phyloP scores from a whole-genome alignment of 2,329 filamentous ascomycete genomes.

The Blumeria hordei region DNA sequence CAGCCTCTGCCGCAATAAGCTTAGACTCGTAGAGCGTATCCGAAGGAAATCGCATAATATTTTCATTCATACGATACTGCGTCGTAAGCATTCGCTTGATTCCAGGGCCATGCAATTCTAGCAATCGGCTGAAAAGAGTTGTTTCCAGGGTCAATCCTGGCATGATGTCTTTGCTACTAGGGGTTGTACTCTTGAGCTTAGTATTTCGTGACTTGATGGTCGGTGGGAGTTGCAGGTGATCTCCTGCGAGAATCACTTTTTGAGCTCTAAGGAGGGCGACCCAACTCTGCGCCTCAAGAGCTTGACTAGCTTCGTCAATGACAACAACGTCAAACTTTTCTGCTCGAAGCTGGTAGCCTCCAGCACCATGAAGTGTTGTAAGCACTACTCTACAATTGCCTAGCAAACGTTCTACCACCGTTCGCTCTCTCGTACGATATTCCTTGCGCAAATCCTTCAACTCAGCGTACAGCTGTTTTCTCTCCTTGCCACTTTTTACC shows the following conservation, averaged over 20 bases:
- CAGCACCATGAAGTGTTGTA: constrained; percentile 77
- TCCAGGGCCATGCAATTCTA: constrained; percentile 52
- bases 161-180: constrained; percentile 18
- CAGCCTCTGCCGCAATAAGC: constrained; percentile 56
- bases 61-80: constrained; percentile 94
- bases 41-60: constrained; percentile 87
- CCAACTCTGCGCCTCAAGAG: constrained; percentile 92
- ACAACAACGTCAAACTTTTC: constrained; percentile 82
- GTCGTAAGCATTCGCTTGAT: constrained; percentile 93
- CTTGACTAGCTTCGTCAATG: constrained; percentile 89
- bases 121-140: constrained; percentile 79
- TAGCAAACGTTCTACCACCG: constrained; percentile 56
- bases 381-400: constrained; percentile 65
- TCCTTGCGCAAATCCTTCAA: constrained; percentile 71
- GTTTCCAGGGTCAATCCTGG: constrained; percentile 47
- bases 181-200: constrained; percentile 18
- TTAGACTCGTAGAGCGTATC: constrained; percentile 64
- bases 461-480: constrained; percentile 61
- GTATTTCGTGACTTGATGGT: constrained; percentile 65
- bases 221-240: constrained; percentile 81
- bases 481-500: constrained; percentile 56
- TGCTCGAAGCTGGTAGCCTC: constrained; percentile 56
- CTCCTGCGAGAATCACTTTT: constrained; percentile 78
- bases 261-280: constrained; percentile 58
- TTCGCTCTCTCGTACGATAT: constrained; percentile 61